Percentiles rank a stretch among this genome's conserved stretches.
phyloP scores from a whole-genome alignment of 805 yeast genomes.

The Metschnikowia amazonensis region DNA sequence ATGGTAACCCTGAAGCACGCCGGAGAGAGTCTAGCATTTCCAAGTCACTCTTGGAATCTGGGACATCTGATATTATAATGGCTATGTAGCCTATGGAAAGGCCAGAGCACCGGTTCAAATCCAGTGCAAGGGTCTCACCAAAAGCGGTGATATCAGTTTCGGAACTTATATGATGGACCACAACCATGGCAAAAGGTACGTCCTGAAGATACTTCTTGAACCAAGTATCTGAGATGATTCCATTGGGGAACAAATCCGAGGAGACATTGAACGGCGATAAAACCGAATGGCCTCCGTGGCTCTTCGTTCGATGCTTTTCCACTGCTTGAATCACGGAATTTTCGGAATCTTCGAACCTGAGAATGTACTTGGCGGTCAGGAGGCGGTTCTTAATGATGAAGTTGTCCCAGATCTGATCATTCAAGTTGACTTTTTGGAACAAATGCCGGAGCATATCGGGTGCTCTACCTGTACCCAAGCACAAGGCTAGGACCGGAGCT shows the following conservation, averaged over 20 bases:
- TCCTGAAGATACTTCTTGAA: conserved; percentile 29
- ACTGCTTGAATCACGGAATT: conserved; percentile 1
- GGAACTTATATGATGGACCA: conserved; percentile 14
- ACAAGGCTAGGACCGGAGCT: conserved; percentile 32
- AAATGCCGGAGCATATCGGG: conserved; percentile 3
- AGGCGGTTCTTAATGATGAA: conserved; percentile 34
- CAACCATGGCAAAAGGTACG: conserved; percentile 33
- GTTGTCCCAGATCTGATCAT: conserved; percentile 34
- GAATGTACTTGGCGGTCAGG: conserved; percentile 30
- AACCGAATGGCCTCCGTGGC: conserved; percentile 23
- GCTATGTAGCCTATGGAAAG: conserved; percentile 21
- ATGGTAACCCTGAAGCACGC: conserved; percentile 28
- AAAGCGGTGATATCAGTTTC: conserved; percentile 13
- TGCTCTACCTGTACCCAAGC: conserved; percentile 11
- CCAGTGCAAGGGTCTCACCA: conserved; percentile 15
- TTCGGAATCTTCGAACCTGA: conserved; percentile 16
- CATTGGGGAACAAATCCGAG: conserved; percentile 28
- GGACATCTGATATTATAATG: conserved; percentile 20
- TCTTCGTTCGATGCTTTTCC: conserved; percentile 5
- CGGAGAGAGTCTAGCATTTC: conserved; percentile 25
- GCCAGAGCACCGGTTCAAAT: conserved; percentile 1
- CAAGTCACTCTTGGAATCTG: conserved; percentile 17
- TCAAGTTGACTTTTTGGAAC: conserved; percentile 19
- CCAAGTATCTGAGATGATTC: conserved; percentile 32
- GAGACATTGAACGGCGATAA: conserved; percentile 35